A percentile compares a stretch with the other conserved stretches of the same genome.
These are phyloP conservation scores for Syzygium aqueum DNA, from an alignment of 345 rosid genomes.

Conservation along the genomic window DNA sequence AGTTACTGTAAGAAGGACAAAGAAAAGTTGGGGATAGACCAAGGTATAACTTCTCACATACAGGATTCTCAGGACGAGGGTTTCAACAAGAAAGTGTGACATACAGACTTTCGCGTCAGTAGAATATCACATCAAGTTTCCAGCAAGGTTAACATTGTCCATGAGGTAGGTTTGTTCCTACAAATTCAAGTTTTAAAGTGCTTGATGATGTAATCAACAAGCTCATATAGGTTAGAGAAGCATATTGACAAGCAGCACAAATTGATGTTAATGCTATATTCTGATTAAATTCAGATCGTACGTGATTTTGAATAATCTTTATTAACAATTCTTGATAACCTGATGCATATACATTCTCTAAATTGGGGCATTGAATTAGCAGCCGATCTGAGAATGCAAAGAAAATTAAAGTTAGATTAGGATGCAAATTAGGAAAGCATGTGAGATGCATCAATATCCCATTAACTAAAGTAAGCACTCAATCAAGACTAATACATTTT, in stretches of 20 bases:
- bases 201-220: neutral
- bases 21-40: neutral
- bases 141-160: neutral
- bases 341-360: conserved; percentile 66
- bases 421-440: neutral
- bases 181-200: neutral
- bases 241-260: neutral
- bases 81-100: neutral
- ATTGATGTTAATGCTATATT: neutral
- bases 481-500: neutral
- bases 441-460: neutral
- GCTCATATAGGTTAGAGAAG: neutral
- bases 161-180: neutral
- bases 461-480: neutral
- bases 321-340: conserved; percentile 63
- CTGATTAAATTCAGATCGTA: conserved; percentile 7
- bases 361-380: conserved; percentile 82
- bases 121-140: neutral
- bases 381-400: conserved; percentile 37
- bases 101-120: neutral
- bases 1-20: neutral
- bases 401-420: neutral
- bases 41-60: neutral
- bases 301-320: conserved; percentile 68
- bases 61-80: neutral